Base-by-base conservation (phyloP, 176 grass and related monocot genomes). In the Aegilops speltoides region DNA sequence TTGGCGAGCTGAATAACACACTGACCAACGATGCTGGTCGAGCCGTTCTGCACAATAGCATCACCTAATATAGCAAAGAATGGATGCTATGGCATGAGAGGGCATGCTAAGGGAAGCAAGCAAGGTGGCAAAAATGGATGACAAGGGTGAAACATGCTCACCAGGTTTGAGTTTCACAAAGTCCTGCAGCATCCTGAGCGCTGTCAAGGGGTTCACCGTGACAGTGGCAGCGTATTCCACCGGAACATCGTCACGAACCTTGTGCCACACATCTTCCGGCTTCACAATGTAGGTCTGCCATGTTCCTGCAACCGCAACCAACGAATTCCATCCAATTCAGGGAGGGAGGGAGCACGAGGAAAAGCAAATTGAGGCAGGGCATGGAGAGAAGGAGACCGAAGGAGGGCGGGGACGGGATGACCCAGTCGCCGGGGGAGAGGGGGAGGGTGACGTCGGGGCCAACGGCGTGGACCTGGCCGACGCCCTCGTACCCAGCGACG, bases 281-380 rank as follows among this genome's bases (percentile, higher is more conserved):
- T 92, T 98, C 29, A 95, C 91, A 78, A 95, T 89, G 60, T 90
- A 89, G 74, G 87, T 95, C 83, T 98, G 95, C 91, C 93, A 98
- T 46, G 93, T 93, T 37, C 92, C 95, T 97, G 74, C 25, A 54
- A 54, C 33, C 50, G 15, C 16, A 54, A 19, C 50, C 33, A 62
- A 16, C 38, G 2, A 31, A 33, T 3, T 25, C 37, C 12, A 80
- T 69, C 52, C 24, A 33, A 33, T 20, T 77, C 46, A 77, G 73
- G 43, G 72, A 17, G 73, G 41, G 22, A n/a, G 33, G 16, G 52
- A 66, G 48, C 24, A 77, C 0, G 24, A 84, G 10, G 31, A 38
- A 54, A 61, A 36, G 12, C 26, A 23, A 36, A 61, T 31, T 24
- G 34, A 28, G 77, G 57, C 9, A 19, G 17, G 19, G 5, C 13